Base-by-base conservation (phyloP, 352 stramenopile species). In the Aphanomyces astaci region DNA sequence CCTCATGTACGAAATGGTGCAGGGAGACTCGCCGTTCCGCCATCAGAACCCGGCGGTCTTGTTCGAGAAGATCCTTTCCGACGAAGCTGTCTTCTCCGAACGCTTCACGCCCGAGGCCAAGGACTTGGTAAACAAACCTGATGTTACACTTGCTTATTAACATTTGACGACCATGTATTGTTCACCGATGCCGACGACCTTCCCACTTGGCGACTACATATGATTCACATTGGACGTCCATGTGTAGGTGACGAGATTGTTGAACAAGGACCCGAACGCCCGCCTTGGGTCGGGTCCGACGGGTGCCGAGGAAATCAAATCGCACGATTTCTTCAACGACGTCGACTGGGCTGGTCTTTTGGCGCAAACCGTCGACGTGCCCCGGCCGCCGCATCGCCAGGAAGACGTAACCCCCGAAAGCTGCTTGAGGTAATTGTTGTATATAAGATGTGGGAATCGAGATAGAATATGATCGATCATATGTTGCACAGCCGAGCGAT, bases 31-130 rank as follows among this genome's bases (percentile, higher is more conserved):
- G 25, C 82, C 82, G 2, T 90, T 90, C 73, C 79, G 79, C 63
- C 81, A 89, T 64, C 79, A 84, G 33, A 77, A 83, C 19, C 75
- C 80, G 31, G 82, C 76, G 19, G 75, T 89, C n/a, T 64, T 89
- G 30, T 89, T 89, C 71, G 81, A 89, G 64, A 89, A 88, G 77
- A 89, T 89, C 70, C 71, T 88, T 59, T 85, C 85, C 72, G 81
- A 89, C 45, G 81, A 89, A 59, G 76, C 79, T 9, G 73, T 86
- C 32, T 89, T 89, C 53, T 87, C 75, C 57, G 80, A 88, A 30
- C 79, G 80, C 9, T 89, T 89, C 66, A 87, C 81, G 1, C 77
- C 80, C 1, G 79, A 89, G 66, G 76, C 80, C 28, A 76, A 80
- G 63, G 81, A 89, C 72, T 66, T 89, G 63, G 87, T 63, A 49